phyloP scores from a whole-genome alignment of 768 basidiomycete species.

The Mycena metata region DNA sequence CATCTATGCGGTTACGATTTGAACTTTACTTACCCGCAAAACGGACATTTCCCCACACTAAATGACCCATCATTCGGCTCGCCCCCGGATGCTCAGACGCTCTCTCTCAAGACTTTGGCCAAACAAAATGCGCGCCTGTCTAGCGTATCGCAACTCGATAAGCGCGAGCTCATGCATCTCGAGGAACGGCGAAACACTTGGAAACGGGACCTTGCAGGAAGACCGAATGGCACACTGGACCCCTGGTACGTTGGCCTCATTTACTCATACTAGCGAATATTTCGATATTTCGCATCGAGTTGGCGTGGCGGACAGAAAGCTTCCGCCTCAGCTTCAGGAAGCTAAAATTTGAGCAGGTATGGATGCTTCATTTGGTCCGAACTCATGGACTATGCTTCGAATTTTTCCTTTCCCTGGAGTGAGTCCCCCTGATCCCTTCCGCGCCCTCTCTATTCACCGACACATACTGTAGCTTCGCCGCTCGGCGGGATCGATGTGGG shows the following conservation, averaged over 20 bases:
- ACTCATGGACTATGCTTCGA: conserved; percentile 77
- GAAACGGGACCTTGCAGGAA: conserved; percentile 63
- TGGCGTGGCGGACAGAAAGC: no score
- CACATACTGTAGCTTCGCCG: conserved; percentile 10
- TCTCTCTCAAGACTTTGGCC: conserved; percentile 38
- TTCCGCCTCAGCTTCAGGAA: no score
- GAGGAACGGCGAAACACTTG: conserved; percentile 47
- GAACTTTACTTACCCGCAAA: conserved; percentile 78
- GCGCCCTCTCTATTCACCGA: no score
- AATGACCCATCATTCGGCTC: conserved; percentile 38
- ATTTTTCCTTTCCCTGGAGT: conserved; percentile 78
- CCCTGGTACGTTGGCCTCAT: conserved; percentile 74
- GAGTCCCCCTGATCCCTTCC: background rate
- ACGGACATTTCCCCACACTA: conserved; percentile 62
- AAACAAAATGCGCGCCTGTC: conserved; percentile 35
- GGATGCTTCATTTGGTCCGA: conserved; percentile 70
- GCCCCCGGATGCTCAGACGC: conserved; percentile 1
- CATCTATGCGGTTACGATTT: conserved; percentile 75
- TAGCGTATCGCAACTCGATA: conserved; percentile 1
- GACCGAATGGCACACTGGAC: conserved; percentile 69
- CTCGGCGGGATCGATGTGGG: conserved; percentile 49
- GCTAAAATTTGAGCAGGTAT: no score
- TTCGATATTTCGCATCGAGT: no score
- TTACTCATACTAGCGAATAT: conserved; percentile 38
- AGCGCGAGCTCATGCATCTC: conserved; percentile 40